Percentiles rank a stretch among this genome's conserved stretches.
These are phyloP conservation scores for Mesembryanthemum crystallinum DNA, from an alignment of 148 eudicot genomes.

Conservation along the genomic window DNA sequence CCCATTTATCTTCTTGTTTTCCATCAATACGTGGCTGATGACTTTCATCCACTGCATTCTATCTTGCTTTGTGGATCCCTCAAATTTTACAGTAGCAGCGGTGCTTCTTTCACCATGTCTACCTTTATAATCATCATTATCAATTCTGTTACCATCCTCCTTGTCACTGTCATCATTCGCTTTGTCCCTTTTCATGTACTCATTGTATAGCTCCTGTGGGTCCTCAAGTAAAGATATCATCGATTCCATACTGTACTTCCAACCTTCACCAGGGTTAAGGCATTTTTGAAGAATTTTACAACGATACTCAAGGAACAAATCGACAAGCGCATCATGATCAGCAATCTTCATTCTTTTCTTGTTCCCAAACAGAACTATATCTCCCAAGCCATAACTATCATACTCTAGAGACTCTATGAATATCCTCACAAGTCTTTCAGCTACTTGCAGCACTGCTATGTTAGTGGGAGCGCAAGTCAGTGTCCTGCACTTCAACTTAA, in stretches of 20 bases:
- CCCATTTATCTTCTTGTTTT: not conserved
- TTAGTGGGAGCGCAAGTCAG: constrained; percentile 66
- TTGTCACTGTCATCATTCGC: not conserved
- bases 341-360: constrained; percentile 36
- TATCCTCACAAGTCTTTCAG: constrained; percentile 32
- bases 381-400: constrained; percentile 36
- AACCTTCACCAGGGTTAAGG: constrained; percentile 33
- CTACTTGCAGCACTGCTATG: constrained; percentile 50
- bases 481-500: constrained; percentile 41
- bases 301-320: constrained; percentile 36
- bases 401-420: constrained; percentile 7
- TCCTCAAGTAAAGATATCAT: constrained; percentile 44
- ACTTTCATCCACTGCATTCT: constrained; percentile 6
- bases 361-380: constrained; percentile 42
- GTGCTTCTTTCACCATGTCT: no score
- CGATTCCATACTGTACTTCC: constrained; percentile 27
- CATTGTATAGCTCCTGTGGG: constrained; percentile 35
- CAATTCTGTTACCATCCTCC: no score
- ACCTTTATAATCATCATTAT: no score
- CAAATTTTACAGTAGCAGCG: no score
- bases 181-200: constrained; percentile 25
- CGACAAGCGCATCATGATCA: constrained; percentile 34
- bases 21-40: not conserved
- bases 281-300: constrained; percentile 27
- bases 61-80: constrained; percentile 1